Conservation (phyloP, 495 filamentous ascomycete species). For the Annulohypoxylon bovei region DNA sequence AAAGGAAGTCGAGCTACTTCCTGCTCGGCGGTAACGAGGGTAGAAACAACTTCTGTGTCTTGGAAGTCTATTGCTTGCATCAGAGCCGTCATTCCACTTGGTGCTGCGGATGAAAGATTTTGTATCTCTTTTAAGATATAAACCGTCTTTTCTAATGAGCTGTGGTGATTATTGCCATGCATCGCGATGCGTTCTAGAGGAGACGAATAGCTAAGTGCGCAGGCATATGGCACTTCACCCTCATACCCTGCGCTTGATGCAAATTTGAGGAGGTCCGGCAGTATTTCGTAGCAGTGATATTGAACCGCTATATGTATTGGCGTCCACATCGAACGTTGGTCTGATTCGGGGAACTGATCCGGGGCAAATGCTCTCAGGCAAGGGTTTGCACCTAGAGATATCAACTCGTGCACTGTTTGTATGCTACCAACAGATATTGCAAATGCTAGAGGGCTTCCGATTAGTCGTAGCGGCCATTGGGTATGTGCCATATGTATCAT, state of each 20-base stretch:
- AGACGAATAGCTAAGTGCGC: neutral
- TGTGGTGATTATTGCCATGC: neutral
- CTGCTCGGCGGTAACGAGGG: neutral
- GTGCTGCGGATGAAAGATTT: neutral
- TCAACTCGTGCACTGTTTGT: slow-evolving; percentile 29
- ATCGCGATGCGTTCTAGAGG: neutral
- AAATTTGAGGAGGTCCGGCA: slow-evolving; percentile 25
- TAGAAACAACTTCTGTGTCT: neutral
- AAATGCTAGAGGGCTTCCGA: slow-evolving; percentile 43
- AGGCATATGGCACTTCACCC: neutral
- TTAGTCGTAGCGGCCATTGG: slow-evolving; percentile 44
- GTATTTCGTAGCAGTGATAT: slow-evolving; percentile 40
- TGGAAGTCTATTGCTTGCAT: slow-evolving; percentile 3
- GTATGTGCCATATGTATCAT: slow-evolving; percentile 23
- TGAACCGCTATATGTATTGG: slow-evolving; percentile 46
- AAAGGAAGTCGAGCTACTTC: neutral
- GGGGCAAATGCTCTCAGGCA: slow-evolving; percentile 16
- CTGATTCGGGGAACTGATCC: slow-evolving; percentile 8
- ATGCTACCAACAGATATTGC: slow-evolving; percentile 34
- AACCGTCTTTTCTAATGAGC: neutral
- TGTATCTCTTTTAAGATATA: neutral
- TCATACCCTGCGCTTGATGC: neutral
- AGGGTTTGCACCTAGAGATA: slow-evolving; percentile 30
- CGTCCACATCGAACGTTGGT: slow-evolving; percentile 31
- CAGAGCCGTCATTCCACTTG: neutral